Evolutionary conservation across 192 early-diverging fungal species (phyloP).

Genomic region (Podila epigama): DNA sequence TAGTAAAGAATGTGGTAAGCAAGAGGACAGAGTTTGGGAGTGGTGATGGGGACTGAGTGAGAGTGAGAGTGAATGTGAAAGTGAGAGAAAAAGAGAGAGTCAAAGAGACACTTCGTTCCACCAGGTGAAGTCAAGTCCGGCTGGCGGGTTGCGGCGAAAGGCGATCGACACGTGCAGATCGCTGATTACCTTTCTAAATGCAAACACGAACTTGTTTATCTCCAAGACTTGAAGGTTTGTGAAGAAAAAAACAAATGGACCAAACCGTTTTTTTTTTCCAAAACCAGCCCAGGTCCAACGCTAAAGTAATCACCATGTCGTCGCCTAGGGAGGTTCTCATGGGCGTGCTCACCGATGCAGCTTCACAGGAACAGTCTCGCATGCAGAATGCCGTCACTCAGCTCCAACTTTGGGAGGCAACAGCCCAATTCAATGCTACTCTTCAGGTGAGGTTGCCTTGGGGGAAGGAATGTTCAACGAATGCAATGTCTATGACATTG

Average conservation of each 20-base stretch:
- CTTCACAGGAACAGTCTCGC: slow-evolving; percentile 70
- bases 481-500: no score
- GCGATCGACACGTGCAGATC: background rate
- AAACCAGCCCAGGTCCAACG: background rate
- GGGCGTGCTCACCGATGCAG: slow-evolving; percentile 62
- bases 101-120: no score
- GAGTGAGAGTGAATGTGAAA: background rate
- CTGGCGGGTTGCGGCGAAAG: background rate
- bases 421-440: slow-evolving; percentile 73
- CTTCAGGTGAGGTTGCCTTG: slow-evolving; percentile 62
- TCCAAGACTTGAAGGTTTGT: background rate
- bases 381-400: slow-evolving; percentile 71
- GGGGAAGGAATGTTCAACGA: no score
- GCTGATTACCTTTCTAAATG: background rate
- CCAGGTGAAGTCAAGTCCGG: background rate
- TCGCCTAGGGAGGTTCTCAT: slow-evolving; percentile 57
- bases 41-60: background rate
- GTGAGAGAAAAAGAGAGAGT: background rate
- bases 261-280: no score
- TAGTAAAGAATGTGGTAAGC: background rate
- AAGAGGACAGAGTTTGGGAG: background rate
- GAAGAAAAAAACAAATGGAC: no score
- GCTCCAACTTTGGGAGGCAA: slow-evolving; percentile 76
- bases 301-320: slow-evolving; percentile 4
- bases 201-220: background rate